A percentile compares a stretch with the other conserved stretches of the same genome.
These are phyloP conservation scores for Pseudogymnoascus sp. DNA, from an alignment of 2,329 filamentous ascomycete genomes.

Conservation along the genomic window DNA sequence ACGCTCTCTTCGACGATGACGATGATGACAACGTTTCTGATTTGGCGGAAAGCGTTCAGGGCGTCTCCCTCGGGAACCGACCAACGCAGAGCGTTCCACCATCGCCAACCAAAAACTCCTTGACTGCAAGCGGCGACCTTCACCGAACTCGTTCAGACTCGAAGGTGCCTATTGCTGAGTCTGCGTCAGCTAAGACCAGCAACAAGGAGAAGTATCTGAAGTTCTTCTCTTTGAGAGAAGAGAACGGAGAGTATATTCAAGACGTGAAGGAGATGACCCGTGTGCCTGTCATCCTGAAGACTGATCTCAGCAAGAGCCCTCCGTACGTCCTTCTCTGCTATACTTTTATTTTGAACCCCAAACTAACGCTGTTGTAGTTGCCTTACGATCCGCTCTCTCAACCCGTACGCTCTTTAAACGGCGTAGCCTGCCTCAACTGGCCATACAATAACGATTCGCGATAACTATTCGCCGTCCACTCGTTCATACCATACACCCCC, in stretches of 20 bases:
- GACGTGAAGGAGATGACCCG: conserved; percentile 97
- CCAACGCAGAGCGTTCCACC: conserved; percentile 93
- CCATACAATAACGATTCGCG: conserved; percentile 2
- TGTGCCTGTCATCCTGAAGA: conserved; percentile 97
- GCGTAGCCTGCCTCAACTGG: background rate
- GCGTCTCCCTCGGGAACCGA: conserved; percentile 81
- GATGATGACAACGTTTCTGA: conserved; percentile 78
- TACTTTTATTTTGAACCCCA: conserved; percentile 34
- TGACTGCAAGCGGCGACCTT: conserved; percentile 58
- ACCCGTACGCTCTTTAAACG: conserved; percentile 63
- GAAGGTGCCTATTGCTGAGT: conserved; percentile 72
- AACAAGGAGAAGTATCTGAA: conserved; percentile 97
- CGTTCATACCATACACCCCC: conserved; percentile 8
- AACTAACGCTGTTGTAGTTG: conserved; percentile 46
- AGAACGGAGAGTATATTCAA: conserved; percentile 93
- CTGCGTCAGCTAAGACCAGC: conserved; percentile 66
- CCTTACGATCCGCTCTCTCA: conserved; percentile 76
- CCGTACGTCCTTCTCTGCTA: conserved; percentile 65
- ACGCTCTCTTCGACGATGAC: conserved; percentile 93
- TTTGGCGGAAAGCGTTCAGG: conserved; percentile 83
- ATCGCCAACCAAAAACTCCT: conserved; percentile 73
- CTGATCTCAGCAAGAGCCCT: conserved; percentile 95
- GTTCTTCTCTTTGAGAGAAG: conserved; percentile 82
- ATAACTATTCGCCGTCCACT: background rate
- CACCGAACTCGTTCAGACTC: conserved; percentile 91